phyloP scores from a whole-genome alignment of 805 yeast species.

The Spathaspora sp. region DNA sequence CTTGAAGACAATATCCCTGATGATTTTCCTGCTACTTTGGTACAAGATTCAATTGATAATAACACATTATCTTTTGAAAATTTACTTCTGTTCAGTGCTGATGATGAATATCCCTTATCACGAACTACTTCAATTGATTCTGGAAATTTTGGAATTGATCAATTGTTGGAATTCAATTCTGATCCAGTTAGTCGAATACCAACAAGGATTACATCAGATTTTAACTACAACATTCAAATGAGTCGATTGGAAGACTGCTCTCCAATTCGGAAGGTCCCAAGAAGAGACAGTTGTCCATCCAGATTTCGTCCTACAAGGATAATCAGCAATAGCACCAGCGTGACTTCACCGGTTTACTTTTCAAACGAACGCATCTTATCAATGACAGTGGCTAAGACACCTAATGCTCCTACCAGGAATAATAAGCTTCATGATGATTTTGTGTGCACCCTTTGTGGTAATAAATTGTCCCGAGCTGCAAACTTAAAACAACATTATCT shows the following conservation, averaged over 20 bases:
- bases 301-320: not conserved
- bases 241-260: not conserved
- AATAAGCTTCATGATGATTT: slow-evolving; percentile 29
- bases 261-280: not conserved
- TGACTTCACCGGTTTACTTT: not conserved
- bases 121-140: not conserved
- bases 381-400: not conserved
- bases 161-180: not conserved
- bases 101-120: not conserved
- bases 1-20: not conserved
- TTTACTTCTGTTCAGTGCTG: not conserved
- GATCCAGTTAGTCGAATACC: not conserved
- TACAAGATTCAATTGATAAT: not conserved
- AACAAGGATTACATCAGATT: not conserved
- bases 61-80: not conserved
- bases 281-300: not conserved
- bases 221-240: not conserved
- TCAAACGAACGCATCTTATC: not conserved
- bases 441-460: slow-evolving; percentile 80
- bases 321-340: not conserved
- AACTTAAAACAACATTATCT: slow-evolving; percentile 76
- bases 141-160: not conserved
- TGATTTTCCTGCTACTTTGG: not conserved
- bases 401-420: not conserved
- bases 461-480: slow-evolving; percentile 86